Evolutionary conservation across 495 filamentous ascomycete species (phyloP).

Genomic region (Peziza echinospora): DNA sequence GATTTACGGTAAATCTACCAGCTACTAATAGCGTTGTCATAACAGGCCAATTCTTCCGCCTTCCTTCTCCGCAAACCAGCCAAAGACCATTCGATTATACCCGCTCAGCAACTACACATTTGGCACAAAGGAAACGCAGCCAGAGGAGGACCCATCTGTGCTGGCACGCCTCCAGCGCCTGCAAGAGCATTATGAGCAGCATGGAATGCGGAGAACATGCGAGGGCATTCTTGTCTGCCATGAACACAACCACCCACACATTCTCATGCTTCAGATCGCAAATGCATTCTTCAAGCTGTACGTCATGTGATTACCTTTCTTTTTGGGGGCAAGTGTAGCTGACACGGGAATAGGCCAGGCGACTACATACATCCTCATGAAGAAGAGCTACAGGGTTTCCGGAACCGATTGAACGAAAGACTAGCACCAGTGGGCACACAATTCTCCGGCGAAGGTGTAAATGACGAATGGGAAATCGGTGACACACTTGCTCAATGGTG

Average conservation of each 20-base stretch:
- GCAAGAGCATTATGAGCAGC: conserved; percentile 74
- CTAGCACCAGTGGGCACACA: conserved; percentile 76
- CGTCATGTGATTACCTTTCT: conserved; percentile 6
- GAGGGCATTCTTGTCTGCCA: conserved; percentile 94
- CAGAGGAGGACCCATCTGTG: conserved; percentile 91
- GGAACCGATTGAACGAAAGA: conserved; percentile 71
- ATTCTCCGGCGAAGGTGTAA: conserved; percentile 67
- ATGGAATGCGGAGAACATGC: conserved; percentile 93
- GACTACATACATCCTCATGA: conserved; percentile 84
- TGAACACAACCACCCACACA: conserved; percentile 95
- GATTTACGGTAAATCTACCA: conserved; percentile 1
- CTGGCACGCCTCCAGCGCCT: conserved; percentile 76
- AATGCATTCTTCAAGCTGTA: conserved; percentile 97
- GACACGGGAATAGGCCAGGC: conserved; percentile 38
- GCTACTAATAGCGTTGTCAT: too few relatives aligned
- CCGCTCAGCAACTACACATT: conserved; percentile 97
- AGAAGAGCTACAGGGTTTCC: conserved; percentile 84
- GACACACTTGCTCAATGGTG: conserved; percentile 96
- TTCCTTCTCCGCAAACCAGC: conserved; percentile 71
- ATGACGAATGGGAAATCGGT: conserved; percentile 77
- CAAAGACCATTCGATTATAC: conserved; percentile 75
- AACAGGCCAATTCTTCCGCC: conserved; percentile 52
- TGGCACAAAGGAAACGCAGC: conserved; percentile 91
- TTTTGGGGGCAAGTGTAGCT: neutral
- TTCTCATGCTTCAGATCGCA: conserved; percentile 94